Base-by-base conservation (phyloP, 179 eudicot genomes). In the Silene noctiflora region DNA sequence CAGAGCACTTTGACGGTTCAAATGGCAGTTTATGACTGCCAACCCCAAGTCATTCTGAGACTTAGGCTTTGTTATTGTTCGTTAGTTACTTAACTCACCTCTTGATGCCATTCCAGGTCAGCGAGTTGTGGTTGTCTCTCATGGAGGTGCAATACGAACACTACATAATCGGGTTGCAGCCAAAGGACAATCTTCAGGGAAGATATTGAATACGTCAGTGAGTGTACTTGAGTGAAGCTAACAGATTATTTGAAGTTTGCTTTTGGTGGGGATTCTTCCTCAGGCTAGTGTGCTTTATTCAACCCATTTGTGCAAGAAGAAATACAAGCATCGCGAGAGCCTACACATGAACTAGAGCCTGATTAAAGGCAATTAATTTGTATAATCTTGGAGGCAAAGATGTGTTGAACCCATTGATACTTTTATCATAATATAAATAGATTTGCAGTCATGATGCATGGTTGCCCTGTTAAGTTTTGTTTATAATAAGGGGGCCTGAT, bases 81-180 rank as follows among this genome's bases (percentile, higher is more conserved):
- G 59, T 55, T 6, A 55, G 58, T 59, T 39, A 62, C 12, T 78
- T 11, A 58, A 63, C 66, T 75, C 56, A 19, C 31, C 61, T 56
- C 21, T 9, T 71, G 16, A 62, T 29, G 16, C 42, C 51, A 4
- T 76, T 83, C 78, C 85, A 94, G 98, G 98, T 69, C 86, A 91
- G 79, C 86, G 93, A 69, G 87, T 91, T 6, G 88, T 90, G 1
- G 88, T 94, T 69, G 97, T 90, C 55, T 84, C 89, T 39, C 98
- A 94, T 81, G 98, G 98, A 10, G 98, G 97, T 31, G 81, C 84
- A 33, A 89, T 94, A 48, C 79, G 91, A 87, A 78, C 98, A 53
- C 87, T 94, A 42, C 84, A 80, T n/a, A 83, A 72, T 61, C 87
- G 88, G 64, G 91, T 92, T 76, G 85, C 84, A 16, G 84, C 84